Conservation (phyloP, 805 yeast species). For the Wickerhamomyces strasburgensis region DNA sequence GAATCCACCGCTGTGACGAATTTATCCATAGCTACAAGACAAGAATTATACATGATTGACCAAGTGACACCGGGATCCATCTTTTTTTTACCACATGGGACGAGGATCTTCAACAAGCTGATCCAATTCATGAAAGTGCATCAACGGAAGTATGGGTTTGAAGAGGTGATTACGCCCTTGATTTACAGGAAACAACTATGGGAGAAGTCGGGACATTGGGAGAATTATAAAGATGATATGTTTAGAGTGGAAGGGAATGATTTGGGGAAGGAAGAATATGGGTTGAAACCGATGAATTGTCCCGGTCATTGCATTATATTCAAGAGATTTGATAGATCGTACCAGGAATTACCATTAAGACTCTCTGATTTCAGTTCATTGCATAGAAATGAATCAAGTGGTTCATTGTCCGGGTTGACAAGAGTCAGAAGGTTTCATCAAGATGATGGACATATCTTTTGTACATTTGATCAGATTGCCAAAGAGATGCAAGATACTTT, state of each 20-base stretch:
- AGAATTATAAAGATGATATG: constrained; percentile 91
- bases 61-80: constrained; percentile 85
- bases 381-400: constrained; percentile 93
- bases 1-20: constrained; percentile 20
- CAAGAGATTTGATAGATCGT: constrained; percentile 69
- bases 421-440: constrained; percentile 94
- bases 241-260: constrained; percentile 68
- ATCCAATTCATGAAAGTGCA: constrained; percentile 81
- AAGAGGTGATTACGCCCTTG: constrained; percentile 90
- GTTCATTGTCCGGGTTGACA: constrained; percentile 88
- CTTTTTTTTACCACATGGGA: constrained; percentile 90
- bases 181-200: constrained; percentile 79
- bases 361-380: constrained; percentile 85
- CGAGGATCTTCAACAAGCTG: constrained; percentile 76
- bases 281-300: constrained; percentile 93
- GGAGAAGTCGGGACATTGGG: constrained; percentile 96
- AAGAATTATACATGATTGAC: constrained; percentile 74
- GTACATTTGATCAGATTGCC: constrained; percentile 71
- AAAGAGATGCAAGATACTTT: constrained; percentile 70
- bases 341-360: constrained; percentile 82
- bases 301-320: constrained; percentile 92
- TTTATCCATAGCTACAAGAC: constrained; percentile 36
- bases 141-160: constrained; percentile 74
- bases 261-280: constrained; percentile 48
- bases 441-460: constrained; percentile 97